Evolutionary conservation across 371 early-diverging fungal species (phyloP).

Genomic region (Mucor plumbeus): DNA sequence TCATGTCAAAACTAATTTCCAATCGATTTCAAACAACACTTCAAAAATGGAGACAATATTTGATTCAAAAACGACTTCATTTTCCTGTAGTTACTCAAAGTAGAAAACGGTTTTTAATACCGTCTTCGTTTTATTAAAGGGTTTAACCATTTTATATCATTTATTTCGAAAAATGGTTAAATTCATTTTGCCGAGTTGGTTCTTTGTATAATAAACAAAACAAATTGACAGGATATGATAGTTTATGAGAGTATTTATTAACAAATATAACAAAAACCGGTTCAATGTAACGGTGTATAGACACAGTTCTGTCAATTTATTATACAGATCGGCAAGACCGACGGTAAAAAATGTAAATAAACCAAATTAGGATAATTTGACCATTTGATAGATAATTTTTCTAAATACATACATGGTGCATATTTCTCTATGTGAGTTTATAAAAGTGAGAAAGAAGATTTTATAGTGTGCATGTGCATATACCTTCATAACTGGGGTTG

Average conservation of each 20-base stretch:
- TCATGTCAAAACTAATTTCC: not conserved
- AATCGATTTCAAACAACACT: not conserved
- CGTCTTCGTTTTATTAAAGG: slow-evolving; percentile 3
- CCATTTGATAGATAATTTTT: not conserved
- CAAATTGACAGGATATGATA: slow-evolving; percentile 2
- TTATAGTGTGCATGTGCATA: not conserved
- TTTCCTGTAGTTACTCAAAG: not conserved
- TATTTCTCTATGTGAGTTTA: not conserved
- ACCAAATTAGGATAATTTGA: not conserved
- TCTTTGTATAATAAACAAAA: not conserved
- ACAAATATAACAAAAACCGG: not conserved
- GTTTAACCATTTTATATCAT: not conserved
- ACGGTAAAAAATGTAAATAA: not conserved
- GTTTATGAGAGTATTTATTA: not conserved
- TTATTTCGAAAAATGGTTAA: not conserved
- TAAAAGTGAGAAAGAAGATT: not conserved
- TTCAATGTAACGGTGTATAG: slow-evolving; percentile 7
- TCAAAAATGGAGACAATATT: not conserved
- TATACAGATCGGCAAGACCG: not conserved
- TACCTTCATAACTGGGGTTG: not conserved
- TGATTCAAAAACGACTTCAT: not conserved
- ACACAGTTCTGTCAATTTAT: not conserved
- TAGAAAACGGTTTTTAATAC: not conserved
- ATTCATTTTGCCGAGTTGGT: slow-evolving; percentile 1
- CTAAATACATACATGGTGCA: not conserved